Evolutionary conservation across 2,329 filamentous ascomycete species (phyloP).

Genomic region (Venturia asperata): DNA sequence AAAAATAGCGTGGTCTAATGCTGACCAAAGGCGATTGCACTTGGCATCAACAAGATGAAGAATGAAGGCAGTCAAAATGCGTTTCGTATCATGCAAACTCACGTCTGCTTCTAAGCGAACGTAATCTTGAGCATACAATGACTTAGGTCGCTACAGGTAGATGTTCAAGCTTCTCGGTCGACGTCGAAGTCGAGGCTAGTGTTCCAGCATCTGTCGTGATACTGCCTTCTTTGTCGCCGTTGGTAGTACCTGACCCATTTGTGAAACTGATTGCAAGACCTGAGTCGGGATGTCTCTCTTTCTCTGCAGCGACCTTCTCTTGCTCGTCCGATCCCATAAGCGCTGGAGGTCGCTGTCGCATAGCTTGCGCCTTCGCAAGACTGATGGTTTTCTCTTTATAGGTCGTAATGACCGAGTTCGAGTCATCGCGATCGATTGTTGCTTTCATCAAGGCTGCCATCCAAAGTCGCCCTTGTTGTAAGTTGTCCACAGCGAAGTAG

Average conservation of each 20-base stretch:
- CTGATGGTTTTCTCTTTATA: conserved; percentile 98
- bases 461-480: conserved; percentile 85
- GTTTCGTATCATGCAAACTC: background rate
- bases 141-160: background rate
- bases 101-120: background rate
- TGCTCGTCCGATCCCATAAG: conserved; percentile 53
- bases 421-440: conserved; percentile 85
- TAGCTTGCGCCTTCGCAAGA: conserved; percentile 75
- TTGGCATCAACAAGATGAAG: background rate
- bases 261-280: conserved; percentile 11
- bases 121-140: background rate
- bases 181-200: conserved; percentile 5
- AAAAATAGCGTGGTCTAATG: background rate
- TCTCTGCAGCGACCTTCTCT: conserved; percentile 8
- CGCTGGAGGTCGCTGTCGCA: conserved; percentile 84
- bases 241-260: conserved; percentile 9
- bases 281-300: background rate
- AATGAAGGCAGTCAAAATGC: background rate
- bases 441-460: conserved; percentile 99
- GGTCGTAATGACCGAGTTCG: conserved; percentile 73
- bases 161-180: background rate
- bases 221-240: conserved; percentile 16
- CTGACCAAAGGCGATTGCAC: background rate
- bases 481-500: conserved; percentile 91
- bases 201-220: conserved; percentile 14